phyloP scores from a whole-genome alignment of 2,329 filamentous ascomycete genomes.

The Cyphellophora attinorum region DNA sequence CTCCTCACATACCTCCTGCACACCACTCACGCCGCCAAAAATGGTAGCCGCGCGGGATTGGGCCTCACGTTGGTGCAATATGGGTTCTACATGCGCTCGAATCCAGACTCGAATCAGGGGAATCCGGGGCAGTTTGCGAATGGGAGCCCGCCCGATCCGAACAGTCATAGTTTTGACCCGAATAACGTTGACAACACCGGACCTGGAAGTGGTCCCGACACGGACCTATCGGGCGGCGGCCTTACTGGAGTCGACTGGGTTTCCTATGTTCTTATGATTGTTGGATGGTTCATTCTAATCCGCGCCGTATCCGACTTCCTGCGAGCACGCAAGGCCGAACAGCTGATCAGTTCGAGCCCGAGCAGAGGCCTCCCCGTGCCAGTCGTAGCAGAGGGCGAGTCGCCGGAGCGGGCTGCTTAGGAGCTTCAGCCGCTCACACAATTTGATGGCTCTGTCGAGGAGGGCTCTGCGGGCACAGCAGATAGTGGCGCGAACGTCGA shows the following conservation, averaged over 20 bases:
- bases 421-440: too few species aligned
- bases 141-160: slow-evolving; percentile 71
- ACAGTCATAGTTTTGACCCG: slow-evolving; percentile 79
- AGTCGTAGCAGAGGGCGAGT: slow-evolving; percentile 78
- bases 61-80: slow-evolving; percentile 94
- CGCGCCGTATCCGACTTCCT: slow-evolving; percentile 87
- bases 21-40: slow-evolving; percentile 96
- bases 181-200: slow-evolving; percentile 42
- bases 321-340: slow-evolving; percentile 78
- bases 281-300: slow-evolving; percentile 96
- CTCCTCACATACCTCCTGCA: slow-evolving; percentile 95
- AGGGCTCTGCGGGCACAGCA: too few species aligned
- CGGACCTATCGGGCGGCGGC: slow-evolving; percentile 7
- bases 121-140: slow-evolving; percentile 32
- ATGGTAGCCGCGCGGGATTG: slow-evolving; percentile 86
- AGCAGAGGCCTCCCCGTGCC: slow-evolving; percentile 77
- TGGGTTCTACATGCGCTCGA: slow-evolving; percentile 85
- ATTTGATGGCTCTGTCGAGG: too few species aligned
- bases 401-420: slow-evolving; percentile 65
- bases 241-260: slow-evolving; percentile 58
- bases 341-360: slow-evolving; percentile 84
- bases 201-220: slow-evolving; percentile 4
- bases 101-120: slow-evolving; percentile 37
- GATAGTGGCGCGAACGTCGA: too few species aligned
- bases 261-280: slow-evolving; percentile 88